phyloP scores from a whole-genome alignment of 2,329 filamentous ascomycete species.

The Hymenoscyphus albidus region DNA sequence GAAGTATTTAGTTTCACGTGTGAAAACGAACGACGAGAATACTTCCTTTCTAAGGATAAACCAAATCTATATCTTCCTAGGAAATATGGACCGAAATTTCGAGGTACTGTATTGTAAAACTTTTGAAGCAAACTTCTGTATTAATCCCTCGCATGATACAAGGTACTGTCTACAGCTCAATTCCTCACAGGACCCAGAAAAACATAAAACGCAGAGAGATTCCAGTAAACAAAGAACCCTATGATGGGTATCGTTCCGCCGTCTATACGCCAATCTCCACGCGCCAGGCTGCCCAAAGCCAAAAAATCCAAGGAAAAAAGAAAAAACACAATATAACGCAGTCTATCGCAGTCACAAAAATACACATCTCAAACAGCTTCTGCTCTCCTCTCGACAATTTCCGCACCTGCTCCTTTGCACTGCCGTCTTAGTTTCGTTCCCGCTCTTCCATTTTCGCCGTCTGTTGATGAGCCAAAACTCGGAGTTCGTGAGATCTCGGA shows the following conservation, averaged over 20 bases:
- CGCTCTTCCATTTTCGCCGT: constrained; percentile 27
- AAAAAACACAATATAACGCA: constrained; percentile 15
- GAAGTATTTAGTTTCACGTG: not conserved
- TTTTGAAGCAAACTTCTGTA: not conserved
- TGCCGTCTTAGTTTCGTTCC: constrained; percentile 30
- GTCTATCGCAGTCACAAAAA: constrained; percentile 10
- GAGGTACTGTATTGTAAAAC: not conserved
- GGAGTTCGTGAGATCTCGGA: constrained; percentile 50
- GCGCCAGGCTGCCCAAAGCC: constrained; percentile 15
- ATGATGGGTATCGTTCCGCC: constrained; percentile 18
- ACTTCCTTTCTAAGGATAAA: not conserved
- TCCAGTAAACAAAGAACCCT: not conserved
- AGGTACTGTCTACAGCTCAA: not conserved
- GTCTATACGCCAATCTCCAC: constrained; percentile 28
- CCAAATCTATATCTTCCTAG: not conserved
- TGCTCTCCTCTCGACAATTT: constrained; percentile 28
- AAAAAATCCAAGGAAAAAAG: not conserved
- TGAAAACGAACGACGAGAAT: not conserved
- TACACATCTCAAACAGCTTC: constrained; percentile 28
- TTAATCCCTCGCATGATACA: not conserved
- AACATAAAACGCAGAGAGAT: not conserved
- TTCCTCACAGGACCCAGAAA: not conserved
- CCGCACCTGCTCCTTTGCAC: constrained; percentile 24
- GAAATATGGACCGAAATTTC: not conserved
- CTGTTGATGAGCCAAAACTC: constrained; percentile 42